These are phyloP conservation scores for Leccinum fuscescens DNA, from an alignment of 1,284 basidiomycete genomes.

Conservation along the genomic window DNA sequence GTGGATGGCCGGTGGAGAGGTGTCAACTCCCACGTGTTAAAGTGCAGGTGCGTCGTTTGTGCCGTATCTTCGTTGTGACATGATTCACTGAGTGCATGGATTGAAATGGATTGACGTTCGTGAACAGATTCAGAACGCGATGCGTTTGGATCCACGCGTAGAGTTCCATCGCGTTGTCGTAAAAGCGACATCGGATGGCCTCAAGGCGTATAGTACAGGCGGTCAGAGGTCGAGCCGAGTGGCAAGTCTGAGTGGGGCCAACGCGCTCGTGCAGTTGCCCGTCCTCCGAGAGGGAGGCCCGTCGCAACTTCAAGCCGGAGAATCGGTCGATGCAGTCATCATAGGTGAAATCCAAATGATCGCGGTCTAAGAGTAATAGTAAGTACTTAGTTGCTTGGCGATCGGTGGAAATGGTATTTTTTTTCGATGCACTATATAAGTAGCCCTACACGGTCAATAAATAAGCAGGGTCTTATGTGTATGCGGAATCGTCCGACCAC, in stretches of 20 bases:
- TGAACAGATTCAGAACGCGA: constrained; percentile 52
- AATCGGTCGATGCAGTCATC: constrained; percentile 56
- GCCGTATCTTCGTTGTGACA: background rate
- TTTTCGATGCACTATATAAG: background rate
- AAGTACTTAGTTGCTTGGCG: background rate
- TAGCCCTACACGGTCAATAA: background rate
- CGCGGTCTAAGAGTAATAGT: background rate
- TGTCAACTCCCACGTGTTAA: constrained; percentile 64
- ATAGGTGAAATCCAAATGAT: constrained; percentile 62
- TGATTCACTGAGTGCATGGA: background rate
- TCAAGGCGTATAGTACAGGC: constrained; percentile 78
- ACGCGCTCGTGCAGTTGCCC: constrained; percentile 75
- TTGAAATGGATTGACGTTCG: background rate
- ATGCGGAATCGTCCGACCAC: background rate
- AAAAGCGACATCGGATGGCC: constrained; percentile 41
- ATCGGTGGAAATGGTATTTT: background rate
- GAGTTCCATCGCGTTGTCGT: constrained; percentile 82
- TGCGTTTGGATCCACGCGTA: constrained; percentile 70
- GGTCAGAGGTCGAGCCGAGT: constrained; percentile 80
- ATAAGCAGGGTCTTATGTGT: background rate
- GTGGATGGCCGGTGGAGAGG: constrained; percentile 57
- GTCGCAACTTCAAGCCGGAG: constrained; percentile 48
- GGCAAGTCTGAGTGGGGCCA: constrained; percentile 74
- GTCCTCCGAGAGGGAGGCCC: constrained; percentile 40
- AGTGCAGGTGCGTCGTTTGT: constrained; percentile 51